Conservation (phyloP, 192 early-diverging fungal genomes). For the Backusella macrospora region DNA sequence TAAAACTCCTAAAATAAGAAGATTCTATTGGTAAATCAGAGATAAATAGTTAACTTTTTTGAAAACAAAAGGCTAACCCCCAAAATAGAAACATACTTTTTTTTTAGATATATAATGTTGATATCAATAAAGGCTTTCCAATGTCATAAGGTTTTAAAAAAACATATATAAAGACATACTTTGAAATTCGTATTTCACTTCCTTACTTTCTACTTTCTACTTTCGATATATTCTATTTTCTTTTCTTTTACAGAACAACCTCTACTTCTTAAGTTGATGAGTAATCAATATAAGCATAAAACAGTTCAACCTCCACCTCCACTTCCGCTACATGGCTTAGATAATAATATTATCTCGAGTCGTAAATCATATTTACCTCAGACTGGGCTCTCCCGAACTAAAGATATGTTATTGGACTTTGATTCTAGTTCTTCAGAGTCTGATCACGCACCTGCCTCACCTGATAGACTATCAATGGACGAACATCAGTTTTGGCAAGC, state of each 20-base stretch:
- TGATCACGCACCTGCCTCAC: background rate
- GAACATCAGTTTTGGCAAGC: slow-evolving; percentile 22
- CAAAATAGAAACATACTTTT: background rate
- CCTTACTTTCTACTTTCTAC: background rate
- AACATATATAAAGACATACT: background rate
- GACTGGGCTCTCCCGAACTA: background rate
- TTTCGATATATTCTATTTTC: background rate
- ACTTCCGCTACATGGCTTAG: background rate
- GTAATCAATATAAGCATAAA: background rate
- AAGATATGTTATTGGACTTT: background rate
- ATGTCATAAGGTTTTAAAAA: background rate
- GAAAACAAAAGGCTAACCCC: background rate
- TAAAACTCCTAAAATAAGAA: background rate
- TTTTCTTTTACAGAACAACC: background rate
- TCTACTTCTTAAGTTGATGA: background rate
- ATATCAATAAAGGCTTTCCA: background rate
- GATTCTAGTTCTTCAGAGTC: background rate
- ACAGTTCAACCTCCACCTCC: background rate
- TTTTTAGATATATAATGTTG: background rate
- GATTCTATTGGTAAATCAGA: background rate
- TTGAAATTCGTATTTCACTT: background rate
- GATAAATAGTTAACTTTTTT: background rate
- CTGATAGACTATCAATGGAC: background rate
- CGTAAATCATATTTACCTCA: background rate
- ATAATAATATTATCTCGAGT: background rate